phyloP scores from a whole-genome alignment of 1,284 basidiomycete species.

The Ganoderma boninense region DNA sequence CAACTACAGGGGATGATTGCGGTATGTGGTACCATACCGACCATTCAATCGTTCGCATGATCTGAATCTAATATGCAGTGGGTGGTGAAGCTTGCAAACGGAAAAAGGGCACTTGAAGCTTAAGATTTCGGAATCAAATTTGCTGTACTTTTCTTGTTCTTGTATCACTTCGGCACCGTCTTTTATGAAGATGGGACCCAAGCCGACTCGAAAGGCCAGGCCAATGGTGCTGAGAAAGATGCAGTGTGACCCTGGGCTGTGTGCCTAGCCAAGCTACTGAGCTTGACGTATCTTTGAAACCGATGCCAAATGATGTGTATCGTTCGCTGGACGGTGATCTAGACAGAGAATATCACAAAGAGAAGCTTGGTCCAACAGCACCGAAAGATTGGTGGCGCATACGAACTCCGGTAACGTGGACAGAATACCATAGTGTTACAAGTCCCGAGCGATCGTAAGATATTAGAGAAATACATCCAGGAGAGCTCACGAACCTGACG shows the following conservation, averaged over 20 bases:
- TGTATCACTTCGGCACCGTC: neutral
- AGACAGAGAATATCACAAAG: neutral
- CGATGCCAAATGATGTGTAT: neutral
- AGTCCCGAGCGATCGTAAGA: slow-evolving; percentile 12
- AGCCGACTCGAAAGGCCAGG: neutral
- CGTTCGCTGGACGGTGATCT: neutral
- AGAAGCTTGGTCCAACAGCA: neutral
- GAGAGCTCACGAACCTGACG: slow-evolving; percentile 1
- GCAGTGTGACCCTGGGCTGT: neutral
- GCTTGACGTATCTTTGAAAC: neutral
- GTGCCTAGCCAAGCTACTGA: no score
- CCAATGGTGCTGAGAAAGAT: neutral
- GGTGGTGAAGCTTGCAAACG: neutral
- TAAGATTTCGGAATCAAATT: neutral
- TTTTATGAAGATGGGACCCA: neutral
- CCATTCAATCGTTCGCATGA: slow-evolving; percentile 1
- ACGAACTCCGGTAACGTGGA: neutral
- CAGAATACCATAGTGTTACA: slow-evolving; percentile 24
- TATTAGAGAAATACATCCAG: slow-evolving; percentile 19
- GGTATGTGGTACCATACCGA: slow-evolving; percentile 15
- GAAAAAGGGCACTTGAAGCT: slow-evolving; percentile 5
- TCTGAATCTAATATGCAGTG: slow-evolving; percentile 2
- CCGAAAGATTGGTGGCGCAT: neutral
- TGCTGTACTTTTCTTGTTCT: neutral
- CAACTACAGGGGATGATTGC: slow-evolving; percentile 63